Evolutionary conservation across 2,329 filamentous ascomycete genomes (phyloP), one percentile per base, ranked within the genome.

Genomic region (Pseudocercospora pini-densiflorae): DNA sequence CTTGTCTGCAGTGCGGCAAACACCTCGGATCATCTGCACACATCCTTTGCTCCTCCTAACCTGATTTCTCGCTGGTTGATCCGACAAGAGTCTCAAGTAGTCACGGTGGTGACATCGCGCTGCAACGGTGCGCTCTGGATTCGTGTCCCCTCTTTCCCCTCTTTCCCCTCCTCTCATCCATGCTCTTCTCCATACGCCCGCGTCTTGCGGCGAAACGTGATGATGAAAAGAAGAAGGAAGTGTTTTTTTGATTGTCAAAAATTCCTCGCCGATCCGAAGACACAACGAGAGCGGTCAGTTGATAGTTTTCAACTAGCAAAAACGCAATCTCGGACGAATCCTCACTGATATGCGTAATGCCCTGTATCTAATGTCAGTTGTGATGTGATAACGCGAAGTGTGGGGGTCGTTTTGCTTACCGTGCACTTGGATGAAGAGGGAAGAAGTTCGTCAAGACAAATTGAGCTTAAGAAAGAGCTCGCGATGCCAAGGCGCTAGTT

Each of bases 291-390:
- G 90, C 85, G 85, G 90, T 92, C 90, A 91, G 74, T 75, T 87
- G 85, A 84, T 91, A 92, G 90, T 91, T 92, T 91, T 91, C 90
- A 92, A 92, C 89, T 91, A 92, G 90, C 90, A 92, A 92, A 91
- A 92, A 92, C 86, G 87, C 87, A 86, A 87, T 88, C 89, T 93
- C 91, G 88, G 91, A 92, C 89, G 87, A 89, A 89, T 92, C 90
- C 88, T 93, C 90, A 93, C 89, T 90, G 89, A 87, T 88, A 89
- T 87, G 87, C 89, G 86, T 92, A 90, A 90, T 87, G 89, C 90
- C 89, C 88, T 40, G 6, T n/a, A 16, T 40, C n/a, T 5, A 16
- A 5, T n/a, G 36, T 40, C 14, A 40, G 36, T n/a, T n/a, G 5
- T 33, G 36, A 5, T 7, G 16, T 31, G 14, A 3, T 40, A 14